Conservation (phyloP, 805 yeast species). For the Saccharomycopsis sp. region DNA sequence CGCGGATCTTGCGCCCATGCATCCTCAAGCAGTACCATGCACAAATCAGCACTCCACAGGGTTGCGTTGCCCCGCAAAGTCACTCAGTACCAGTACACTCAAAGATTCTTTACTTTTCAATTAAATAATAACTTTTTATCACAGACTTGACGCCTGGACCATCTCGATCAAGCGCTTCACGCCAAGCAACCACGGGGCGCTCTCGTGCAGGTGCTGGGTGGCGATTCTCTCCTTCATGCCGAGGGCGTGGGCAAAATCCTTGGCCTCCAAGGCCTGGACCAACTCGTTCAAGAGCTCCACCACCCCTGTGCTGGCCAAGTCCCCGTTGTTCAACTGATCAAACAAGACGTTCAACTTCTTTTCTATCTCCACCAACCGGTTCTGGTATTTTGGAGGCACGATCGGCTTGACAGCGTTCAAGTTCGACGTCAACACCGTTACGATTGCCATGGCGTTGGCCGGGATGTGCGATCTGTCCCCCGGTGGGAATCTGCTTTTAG, state of each 20-base stretch:
- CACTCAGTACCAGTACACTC: no score
- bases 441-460: no score
- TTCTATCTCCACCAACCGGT: conserved; percentile 73
- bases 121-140: no score
- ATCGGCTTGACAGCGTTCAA: conserved; percentile 57
- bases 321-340: conserved; percentile 69
- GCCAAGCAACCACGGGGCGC: conserved; percentile 91
- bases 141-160: conserved; percentile 47
- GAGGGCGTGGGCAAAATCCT: conserved; percentile 54
- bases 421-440: no score
- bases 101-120: no score
- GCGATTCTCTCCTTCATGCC: conserved; percentile 49
- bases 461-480: conserved; percentile 66
- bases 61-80: no score
- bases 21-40: no score
- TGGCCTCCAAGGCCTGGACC: conserved; percentile 39
- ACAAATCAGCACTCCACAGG: no score
- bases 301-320: conserved; percentile 49
- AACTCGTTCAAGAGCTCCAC: conserved; percentile 44
- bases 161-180: conserved; percentile 80
- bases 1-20: no score
- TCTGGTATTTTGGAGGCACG: conserved; percentile 64
- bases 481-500: conserved; percentile 34
- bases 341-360: conserved; percentile 69
- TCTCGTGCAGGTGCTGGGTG: conserved; percentile 56